A percentile compares a stretch with the other conserved stretches of the same genome.
phyloP scores from a whole-genome alignment of 2,329 filamentous ascomycete genomes.

The Colletotrichum agaves region DNA sequence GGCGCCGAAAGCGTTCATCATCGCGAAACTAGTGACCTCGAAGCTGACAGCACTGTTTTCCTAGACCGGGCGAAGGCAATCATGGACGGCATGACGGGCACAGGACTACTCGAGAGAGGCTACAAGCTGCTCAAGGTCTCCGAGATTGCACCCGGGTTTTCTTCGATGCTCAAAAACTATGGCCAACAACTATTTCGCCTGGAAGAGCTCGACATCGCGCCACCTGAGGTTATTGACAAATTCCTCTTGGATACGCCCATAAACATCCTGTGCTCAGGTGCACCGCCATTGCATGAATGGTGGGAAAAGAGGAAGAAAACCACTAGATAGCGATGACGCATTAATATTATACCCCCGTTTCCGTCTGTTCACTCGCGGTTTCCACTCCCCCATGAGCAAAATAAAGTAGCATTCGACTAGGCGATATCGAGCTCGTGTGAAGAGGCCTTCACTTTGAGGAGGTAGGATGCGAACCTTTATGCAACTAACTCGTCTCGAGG shows the following conservation, averaged over 20 bases:
- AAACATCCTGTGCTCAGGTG: slow-evolving; percentile 23
- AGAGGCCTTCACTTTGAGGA: too few relatives aligned
- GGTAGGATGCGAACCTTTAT: too few relatives aligned
- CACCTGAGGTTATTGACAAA: slow-evolving; percentile 17
- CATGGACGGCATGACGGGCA: neutral
- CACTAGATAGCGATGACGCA: neutral
- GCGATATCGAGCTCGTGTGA: too few relatives aligned
- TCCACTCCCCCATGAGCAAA: too few relatives aligned
- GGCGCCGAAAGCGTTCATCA: neutral
- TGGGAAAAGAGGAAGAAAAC: slow-evolving; percentile 15
- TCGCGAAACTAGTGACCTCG: too few relatives aligned
- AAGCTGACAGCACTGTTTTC: neutral
- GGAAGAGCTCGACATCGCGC: neutral
- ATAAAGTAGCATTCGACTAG: too few relatives aligned
- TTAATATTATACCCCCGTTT: neutral
- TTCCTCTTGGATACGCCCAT: slow-evolving; percentile 27
- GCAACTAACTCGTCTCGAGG: too few relatives aligned
- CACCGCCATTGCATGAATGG: slow-evolving; percentile 15
- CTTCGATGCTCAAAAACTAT: slow-evolving; percentile 1
- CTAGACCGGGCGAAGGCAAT: neutral
- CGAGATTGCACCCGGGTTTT: neutral
- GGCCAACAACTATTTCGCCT: neutral
- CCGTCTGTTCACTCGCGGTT: too few relatives aligned
- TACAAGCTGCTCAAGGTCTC: neutral
- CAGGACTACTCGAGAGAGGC: slow-evolving; percentile 12